A percentile compares a stretch with the other conserved stretches of the same genome.
phyloP scores from a whole-genome alignment of 129 eudicot species.

The Chrysanthemum lavandulifolium region DNA sequence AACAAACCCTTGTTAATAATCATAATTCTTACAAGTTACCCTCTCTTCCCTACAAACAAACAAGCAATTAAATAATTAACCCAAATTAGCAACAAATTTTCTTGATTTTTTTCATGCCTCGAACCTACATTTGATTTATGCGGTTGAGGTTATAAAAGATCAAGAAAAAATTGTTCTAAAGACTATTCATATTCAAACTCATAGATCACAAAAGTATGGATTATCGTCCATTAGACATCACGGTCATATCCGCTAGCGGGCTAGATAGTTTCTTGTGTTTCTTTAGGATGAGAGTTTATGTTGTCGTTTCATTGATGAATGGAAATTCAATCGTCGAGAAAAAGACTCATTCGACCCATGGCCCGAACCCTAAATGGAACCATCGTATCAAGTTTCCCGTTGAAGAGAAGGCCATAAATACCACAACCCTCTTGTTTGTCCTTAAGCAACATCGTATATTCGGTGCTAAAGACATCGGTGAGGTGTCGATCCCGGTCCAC shows the following conservation, averaged over 20 bases:
- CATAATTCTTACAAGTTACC: not conserved
- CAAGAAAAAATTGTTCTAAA: conserved; percentile 24
- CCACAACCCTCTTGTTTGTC: conserved; percentile 35
- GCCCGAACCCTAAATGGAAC: conserved; percentile 44
- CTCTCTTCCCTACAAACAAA: not conserved
- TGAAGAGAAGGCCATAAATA: conserved; percentile 40
- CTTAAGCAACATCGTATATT: conserved; percentile 26
- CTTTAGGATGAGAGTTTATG: conserved; percentile 42
- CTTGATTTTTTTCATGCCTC: conserved; percentile 32
- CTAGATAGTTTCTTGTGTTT: conserved; percentile 28
- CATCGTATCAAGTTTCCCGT: conserved; percentile 39
- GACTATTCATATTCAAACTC: not conserved
- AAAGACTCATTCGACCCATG: conserved; percentile 35
- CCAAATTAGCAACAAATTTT: conserved; percentile 11
- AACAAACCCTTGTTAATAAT: conserved; percentile 19
- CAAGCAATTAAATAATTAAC: not conserved
- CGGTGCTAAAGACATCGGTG: conserved; percentile 45
- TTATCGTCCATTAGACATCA: conserved; percentile 46
- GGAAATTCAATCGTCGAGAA: conserved; percentile 36
- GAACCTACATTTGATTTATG: conserved; percentile 17
- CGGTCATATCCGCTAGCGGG: conserved; percentile 43
- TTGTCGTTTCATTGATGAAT: conserved; percentile 33
- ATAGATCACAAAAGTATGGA: conserved; percentile 31
- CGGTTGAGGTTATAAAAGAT: conserved; percentile 31
- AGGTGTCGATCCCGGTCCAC: conserved; percentile 40